Percentiles rank a stretch among this genome's conserved stretches.
Evolutionary conservation across 805 yeast genomes (phyloP).

Genomic region (Komagataella pastoris): DNA sequence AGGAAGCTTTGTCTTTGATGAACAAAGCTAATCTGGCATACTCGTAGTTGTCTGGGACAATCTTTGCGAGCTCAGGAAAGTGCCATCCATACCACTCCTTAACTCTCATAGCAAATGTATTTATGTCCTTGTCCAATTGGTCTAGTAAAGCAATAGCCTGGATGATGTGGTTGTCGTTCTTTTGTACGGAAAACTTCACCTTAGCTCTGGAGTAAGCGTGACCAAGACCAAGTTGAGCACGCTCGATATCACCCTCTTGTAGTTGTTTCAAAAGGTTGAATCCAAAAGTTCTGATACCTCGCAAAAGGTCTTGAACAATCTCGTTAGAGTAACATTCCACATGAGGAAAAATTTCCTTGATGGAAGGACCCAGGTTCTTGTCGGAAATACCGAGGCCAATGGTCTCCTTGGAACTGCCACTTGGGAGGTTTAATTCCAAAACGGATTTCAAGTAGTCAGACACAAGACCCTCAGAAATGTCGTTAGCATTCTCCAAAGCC

Average conservation of each 20-base stretch:
- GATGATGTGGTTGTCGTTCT: slow-evolving; percentile 97
- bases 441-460: slow-evolving; percentile 84
- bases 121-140: slow-evolving; percentile 95
- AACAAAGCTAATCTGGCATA: slow-evolving; percentile 72
- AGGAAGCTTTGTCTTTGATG: slow-evolving; percentile 78
- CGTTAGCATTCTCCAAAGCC: slow-evolving; percentile 96
- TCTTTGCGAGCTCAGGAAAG: slow-evolving; percentile 91
- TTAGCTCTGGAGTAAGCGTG: slow-evolving; percentile 98
- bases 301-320: slow-evolving; percentile 83
- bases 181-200: slow-evolving; percentile 97
- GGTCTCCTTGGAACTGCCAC: slow-evolving; percentile 52
- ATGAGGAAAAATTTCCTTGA: slow-evolving; percentile 80
- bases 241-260: slow-evolving; percentile 89
- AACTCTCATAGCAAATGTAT: slow-evolving; percentile 93
- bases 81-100: slow-evolving; percentile 99
- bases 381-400: slow-evolving; percentile 82
- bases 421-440: slow-evolving; percentile 84
- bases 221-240: slow-evolving; percentile 97
- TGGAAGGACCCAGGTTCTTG: slow-evolving; percentile 90
- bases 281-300: slow-evolving; percentile 91
- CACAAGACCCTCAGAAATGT: slow-evolving; percentile 92
- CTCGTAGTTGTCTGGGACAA: slow-evolving; percentile 79
- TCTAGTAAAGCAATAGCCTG: slow-evolving; percentile 97
- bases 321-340: slow-evolving; percentile 87
- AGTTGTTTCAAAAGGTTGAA: slow-evolving; percentile 80